A percentile compares a stretch with the other conserved stretches of the same genome.
phyloP scores from a whole-genome alignment of 176 grass and related monocot species.

The sorghum (Sorghum bicolor) region DNA sequence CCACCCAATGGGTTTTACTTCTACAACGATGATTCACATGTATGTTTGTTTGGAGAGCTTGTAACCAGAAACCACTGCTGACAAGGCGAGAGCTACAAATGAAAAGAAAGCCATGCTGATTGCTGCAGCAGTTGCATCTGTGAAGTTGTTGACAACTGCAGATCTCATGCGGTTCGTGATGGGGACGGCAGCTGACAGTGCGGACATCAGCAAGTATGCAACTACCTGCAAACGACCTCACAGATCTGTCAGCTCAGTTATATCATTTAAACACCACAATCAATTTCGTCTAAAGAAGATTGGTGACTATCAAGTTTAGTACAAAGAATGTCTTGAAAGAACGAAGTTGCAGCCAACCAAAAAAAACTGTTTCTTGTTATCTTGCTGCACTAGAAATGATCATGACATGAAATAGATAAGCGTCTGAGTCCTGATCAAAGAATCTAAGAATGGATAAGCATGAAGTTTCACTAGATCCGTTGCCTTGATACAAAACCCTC shows the following conservation, averaged over 20 bases:
- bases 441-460: constrained; percentile 7
- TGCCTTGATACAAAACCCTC: background rate
- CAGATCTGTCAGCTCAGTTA: background rate
- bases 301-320: background rate
- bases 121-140: constrained; percentile 53
- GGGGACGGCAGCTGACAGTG: constrained; percentile 69
- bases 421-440: background rate
- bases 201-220: constrained; percentile 84
- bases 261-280: background rate
- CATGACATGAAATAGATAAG: constrained; percentile 9
- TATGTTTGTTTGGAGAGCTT: constrained; percentile 76
- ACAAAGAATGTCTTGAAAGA: background rate
- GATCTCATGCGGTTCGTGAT: constrained; percentile 86
- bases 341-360: background rate
- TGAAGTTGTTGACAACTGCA: constrained; percentile 70
- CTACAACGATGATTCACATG: constrained; percentile 48
- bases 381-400: background rate
- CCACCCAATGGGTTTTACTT: constrained; percentile 1
- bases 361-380: background rate
- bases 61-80: constrained; percentile 70
- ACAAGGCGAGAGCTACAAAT: constrained; percentile 63
- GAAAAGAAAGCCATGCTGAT: constrained; percentile 94
- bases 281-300: background rate
- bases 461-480: no score
- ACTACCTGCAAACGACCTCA: constrained; percentile 46